Percentiles rank a stretch among this genome's conserved stretches.
phyloP scores from a whole-genome alignment of 345 rosid species.

The Litchi chinensis region DNA sequence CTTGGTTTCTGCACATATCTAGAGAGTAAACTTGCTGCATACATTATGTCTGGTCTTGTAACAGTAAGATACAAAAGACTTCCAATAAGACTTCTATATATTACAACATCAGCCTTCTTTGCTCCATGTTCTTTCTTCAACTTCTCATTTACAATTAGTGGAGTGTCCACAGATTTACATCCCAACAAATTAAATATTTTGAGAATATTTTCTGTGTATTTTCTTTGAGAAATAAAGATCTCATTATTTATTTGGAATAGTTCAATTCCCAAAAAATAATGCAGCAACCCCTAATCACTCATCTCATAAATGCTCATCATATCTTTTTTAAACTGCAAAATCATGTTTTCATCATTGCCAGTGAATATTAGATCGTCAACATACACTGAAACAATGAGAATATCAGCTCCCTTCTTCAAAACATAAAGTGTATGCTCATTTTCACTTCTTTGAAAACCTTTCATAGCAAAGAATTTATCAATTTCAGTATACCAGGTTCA shows the following conservation, averaged over 20 bases:
- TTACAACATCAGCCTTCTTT: neutral
- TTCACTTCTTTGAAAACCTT: neutral
- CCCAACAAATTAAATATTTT: no score
- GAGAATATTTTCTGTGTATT: no score
- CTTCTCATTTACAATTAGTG: neutral
- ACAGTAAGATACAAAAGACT: no score
- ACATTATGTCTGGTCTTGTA: no score
- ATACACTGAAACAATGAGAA: neutral
- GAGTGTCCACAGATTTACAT: no score
- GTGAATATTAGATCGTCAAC: constrained; percentile 3
- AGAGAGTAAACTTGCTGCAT: neutral
- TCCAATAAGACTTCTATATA: no score
- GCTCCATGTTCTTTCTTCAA: neutral
- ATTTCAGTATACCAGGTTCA: neutral
- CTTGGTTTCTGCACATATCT: neutral
- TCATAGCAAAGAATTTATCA: neutral
- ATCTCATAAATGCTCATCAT: no score
- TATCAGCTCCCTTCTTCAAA: neutral
- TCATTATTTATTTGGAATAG: no score
- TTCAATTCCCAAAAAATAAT: no score
- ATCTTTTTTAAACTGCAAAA: neutral
- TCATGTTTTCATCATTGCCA: neutral
- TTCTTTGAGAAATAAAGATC: no score
- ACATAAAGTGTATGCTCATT: neutral
- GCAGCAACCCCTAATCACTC: no score